These are phyloP conservation scores for Fraxinus pennsylvanica DNA, from an alignment of 257 asterid genomes.

Conservation along the genomic window DNA sequence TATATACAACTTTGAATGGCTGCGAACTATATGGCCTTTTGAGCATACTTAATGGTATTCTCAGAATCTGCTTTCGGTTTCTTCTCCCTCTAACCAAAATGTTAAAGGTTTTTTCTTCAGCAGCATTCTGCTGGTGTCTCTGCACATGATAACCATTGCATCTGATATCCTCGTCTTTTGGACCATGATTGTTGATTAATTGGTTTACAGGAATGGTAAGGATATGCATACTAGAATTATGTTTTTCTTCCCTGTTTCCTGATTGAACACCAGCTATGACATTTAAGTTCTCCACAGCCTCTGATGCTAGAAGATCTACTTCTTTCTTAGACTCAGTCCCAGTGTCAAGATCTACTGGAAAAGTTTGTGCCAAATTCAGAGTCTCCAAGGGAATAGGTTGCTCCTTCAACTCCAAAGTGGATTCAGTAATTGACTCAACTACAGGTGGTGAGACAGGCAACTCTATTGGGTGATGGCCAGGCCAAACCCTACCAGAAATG, in stretches of 20 bases:
- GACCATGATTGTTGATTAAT: constrained; percentile 36
- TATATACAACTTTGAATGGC: constrained; percentile 79
- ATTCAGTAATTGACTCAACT: constrained; percentile 56
- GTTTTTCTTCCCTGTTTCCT: constrained; percentile 38
- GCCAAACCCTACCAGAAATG: constrained; percentile 74
- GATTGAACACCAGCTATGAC: constrained; percentile 42
- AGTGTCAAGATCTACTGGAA: constrained; percentile 61
- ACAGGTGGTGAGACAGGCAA: constrained; percentile 60
- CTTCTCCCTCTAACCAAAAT: constrained; percentile 85
- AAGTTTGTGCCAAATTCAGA: constrained; percentile 48
- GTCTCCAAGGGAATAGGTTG: constrained; percentile 50
- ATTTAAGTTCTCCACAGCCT: constrained; percentile 47
- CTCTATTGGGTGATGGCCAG: constrained; percentile 69
- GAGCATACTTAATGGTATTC: constrained; percentile 95
- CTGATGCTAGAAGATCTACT: constrained; percentile 51
- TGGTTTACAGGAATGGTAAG: constrained; percentile 42
- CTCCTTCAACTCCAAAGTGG: constrained; percentile 44
- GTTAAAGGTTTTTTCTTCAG: constrained; percentile 68
- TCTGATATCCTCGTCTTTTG: constrained; percentile 44
- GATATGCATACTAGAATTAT: constrained; percentile 37
- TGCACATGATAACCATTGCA: constrained; percentile 37
- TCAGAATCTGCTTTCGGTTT: constrained; percentile 75
- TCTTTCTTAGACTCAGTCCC: constrained; percentile 66
- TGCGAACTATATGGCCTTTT: constrained; percentile 82
- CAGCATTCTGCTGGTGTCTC: constrained; percentile 45